Percentiles rank a stretch among this genome's conserved stretches.
Evolutionary conservation across 1,284 basidiomycete species (phyloP).

Genomic region (Ceratorhiza oryzae-sativae): DNA sequence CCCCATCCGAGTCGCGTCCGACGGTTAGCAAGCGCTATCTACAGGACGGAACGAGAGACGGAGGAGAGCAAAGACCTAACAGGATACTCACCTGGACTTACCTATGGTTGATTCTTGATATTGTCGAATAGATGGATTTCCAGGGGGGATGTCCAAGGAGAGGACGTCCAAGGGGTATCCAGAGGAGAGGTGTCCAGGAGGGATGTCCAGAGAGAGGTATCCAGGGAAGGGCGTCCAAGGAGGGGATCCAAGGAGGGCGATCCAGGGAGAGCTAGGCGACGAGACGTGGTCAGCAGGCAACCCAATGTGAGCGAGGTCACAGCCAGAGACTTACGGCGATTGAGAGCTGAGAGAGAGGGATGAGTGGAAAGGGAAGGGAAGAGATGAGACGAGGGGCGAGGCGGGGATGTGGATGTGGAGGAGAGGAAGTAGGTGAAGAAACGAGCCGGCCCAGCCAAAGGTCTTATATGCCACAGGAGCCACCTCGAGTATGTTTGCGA

Average conservation of each 20-base stretch:
- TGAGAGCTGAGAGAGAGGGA: not conserved
- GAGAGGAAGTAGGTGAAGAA: not conserved
- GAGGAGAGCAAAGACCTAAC: not conserved
- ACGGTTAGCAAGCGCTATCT: not conserved
- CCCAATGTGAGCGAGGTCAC: not conserved
- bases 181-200: not conserved
- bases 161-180: no score
- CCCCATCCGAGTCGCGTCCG: slow-evolving; percentile 2
- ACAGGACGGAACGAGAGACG: not conserved
- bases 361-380: not conserved
- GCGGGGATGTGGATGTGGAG: not conserved
- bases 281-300: not conserved
- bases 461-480: not conserved
- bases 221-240: not conserved
- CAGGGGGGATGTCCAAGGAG: not conserved
- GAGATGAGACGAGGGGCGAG: not conserved
- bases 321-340: not conserved
- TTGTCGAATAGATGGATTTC: not conserved
- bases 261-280: not conserved
- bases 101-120: not conserved
- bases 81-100: not conserved
- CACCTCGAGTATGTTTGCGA: not conserved
- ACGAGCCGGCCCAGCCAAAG: not conserved
- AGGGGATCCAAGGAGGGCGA: not conserved
- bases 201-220: not conserved